Percentiles rank a stretch among this genome's conserved stretches.
phyloP scores from a whole-genome alignment of 192 early-diverging fungal species.

The Gryganskiella cystojenkinii region DNA sequence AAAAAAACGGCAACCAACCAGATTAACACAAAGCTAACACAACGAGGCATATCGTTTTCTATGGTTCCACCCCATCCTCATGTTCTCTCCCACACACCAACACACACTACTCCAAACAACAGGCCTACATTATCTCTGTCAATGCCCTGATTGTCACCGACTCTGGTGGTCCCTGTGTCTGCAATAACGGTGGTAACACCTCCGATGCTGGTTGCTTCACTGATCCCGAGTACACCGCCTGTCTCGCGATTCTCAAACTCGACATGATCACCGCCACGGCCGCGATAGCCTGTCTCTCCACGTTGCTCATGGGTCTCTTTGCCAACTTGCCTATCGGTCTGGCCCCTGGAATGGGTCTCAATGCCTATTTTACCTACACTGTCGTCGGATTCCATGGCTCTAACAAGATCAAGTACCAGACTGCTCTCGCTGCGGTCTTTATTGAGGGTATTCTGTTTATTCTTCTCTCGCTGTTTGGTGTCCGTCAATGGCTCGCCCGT shows the following conservation, averaged over 20 bases:
- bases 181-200: constrained; percentile 41
- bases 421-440: constrained; percentile 77
- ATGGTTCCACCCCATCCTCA: no score
- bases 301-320: constrained; percentile 69
- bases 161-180: constrained; percentile 79
- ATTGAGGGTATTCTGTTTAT: constrained; percentile 85
- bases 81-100: no score
- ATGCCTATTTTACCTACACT: constrained; percentile 84
- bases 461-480: constrained; percentile 75
- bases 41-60: no score
- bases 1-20: no score
- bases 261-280: constrained; percentile 82
- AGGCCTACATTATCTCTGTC: constrained; percentile 72
- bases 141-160: constrained; percentile 80
- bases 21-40: no score
- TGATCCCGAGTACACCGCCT: constrained; percentile 66
- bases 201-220: constrained; percentile 61
- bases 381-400: constrained; percentile 83
- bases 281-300: constrained; percentile 68
- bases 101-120: not conserved
- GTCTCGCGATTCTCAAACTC: constrained; percentile 67
- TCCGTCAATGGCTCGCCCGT: constrained; percentile 79
- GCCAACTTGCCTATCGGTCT: constrained; percentile 84
- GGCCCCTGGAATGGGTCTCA: constrained; percentile 85
- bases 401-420: constrained; percentile 72